Conservation (phyloP, 306 rosid genomes). For the Dalbergia cochinchinensis region DNA sequence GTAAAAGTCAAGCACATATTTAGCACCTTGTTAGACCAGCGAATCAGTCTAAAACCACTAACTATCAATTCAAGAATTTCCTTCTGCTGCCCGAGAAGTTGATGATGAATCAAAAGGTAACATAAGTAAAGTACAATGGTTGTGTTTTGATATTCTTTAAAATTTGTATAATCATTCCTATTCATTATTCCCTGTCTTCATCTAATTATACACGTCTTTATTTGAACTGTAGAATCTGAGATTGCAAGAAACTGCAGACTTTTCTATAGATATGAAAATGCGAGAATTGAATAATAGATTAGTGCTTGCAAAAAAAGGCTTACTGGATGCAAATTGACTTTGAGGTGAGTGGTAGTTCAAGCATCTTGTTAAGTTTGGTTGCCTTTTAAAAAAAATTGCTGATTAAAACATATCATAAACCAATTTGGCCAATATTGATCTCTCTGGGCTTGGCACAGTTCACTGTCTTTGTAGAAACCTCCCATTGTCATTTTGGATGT, state of each 20-base stretch:
- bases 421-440: not conserved
- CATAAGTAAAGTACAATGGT: not conserved
- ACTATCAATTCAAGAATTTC: conserved; percentile 64
- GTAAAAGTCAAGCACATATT: conserved; percentile 45
- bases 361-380: conserved; percentile 82
- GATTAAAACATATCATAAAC: not conserved
- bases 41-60: conserved; percentile 54
- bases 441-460: not conserved
- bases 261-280: conserved; percentile 56
- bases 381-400: conserved; percentile 10
- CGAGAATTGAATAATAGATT: conserved; percentile 78
- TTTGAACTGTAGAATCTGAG: conserved; percentile 60
- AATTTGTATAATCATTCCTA: not conserved
- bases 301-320: conserved; percentile 82
- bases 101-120: conserved; percentile 67
- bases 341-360: conserved; percentile 79
- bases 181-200: not conserved
- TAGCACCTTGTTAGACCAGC: conserved; percentile 53
- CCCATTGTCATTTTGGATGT: not conserved
- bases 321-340: conserved; percentile 78
- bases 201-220: not conserved
- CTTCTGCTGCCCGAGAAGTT: conserved; percentile 62
- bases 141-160: not conserved
- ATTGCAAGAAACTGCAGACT: conserved; percentile 53
- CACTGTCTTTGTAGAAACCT: conserved; percentile 10